These are phyloP conservation scores for Hyphodiscus hymeniophilus DNA, from an alignment of 495 filamentous ascomycete genomes.

Conservation along the genomic window DNA sequence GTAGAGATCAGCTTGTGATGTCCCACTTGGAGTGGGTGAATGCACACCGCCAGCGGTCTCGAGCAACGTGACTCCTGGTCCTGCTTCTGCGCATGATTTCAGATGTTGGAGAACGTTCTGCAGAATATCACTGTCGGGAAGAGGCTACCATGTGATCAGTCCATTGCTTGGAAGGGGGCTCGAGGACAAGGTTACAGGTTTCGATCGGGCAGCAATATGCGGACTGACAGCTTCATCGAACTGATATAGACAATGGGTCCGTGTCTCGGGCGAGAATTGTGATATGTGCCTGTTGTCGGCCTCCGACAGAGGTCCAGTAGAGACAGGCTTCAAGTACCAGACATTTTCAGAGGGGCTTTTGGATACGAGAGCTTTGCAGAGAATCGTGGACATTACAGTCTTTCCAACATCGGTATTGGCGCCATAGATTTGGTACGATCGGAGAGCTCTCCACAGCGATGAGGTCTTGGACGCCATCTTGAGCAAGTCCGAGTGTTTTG, in stretches of 20 bases:
- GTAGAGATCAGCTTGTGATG: slow-evolving; percentile 67
- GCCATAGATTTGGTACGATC: slow-evolving; percentile 54
- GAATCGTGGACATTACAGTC: slow-evolving; percentile 62
- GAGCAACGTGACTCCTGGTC: slow-evolving; percentile 42
- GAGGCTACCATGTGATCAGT: slow-evolving; percentile 12
- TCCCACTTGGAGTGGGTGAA: slow-evolving; percentile 65
- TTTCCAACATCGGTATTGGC: slow-evolving; percentile 79
- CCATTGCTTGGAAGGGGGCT: not conserved
- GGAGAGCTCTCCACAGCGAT: slow-evolving; percentile 9
- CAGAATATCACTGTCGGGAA: slow-evolving; percentile 6
- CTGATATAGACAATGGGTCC: slow-evolving; percentile 56
- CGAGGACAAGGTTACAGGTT: slow-evolving; percentile 22
- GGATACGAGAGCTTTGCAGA: slow-evolving; percentile 49
- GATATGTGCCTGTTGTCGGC: slow-evolving; percentile 63
- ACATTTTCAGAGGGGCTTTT: slow-evolving; percentile 36
- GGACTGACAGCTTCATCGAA: slow-evolving; percentile 66
- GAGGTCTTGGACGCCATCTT: slow-evolving; percentile 9
- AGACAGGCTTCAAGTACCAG: slow-evolving; percentile 67
- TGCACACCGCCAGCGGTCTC: slow-evolving; percentile 75
- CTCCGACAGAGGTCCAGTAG: slow-evolving; percentile 57
- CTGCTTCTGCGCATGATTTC: slow-evolving; percentile 4
- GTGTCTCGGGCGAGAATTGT: slow-evolving; percentile 41
- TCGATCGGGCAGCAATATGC: slow-evolving; percentile 52
- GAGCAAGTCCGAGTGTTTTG: no score
- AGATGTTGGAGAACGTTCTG: slow-evolving; percentile 22